phyloP scores from a whole-genome alignment of 2,329 filamentous ascomycete genomes.

The Cladosporium sp. region DNA sequence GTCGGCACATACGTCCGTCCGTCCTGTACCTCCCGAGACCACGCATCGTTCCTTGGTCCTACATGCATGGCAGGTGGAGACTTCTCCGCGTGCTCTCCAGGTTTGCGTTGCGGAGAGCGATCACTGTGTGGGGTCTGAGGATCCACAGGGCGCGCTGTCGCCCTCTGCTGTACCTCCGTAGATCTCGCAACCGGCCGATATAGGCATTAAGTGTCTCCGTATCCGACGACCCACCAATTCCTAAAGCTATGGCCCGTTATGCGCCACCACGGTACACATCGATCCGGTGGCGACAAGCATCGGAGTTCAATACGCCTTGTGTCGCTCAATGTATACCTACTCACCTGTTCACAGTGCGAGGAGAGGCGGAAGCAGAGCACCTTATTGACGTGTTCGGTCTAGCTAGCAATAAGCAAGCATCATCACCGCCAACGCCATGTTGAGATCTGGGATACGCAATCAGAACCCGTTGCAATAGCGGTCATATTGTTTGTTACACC shows the following conservation, averaged over 20 bases:
- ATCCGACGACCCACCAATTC: not conserved
- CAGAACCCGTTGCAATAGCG: no score
- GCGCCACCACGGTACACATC: not conserved
- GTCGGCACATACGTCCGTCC: not conserved
- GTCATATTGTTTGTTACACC: no score
- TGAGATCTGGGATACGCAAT: no score
- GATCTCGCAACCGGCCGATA: not conserved
- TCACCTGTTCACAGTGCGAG: not conserved
- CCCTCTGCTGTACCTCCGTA: not conserved
- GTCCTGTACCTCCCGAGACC: not conserved
- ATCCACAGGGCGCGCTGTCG: slow-evolving; percentile 13
- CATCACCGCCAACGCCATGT: no score
- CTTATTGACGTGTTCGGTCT: not conserved
- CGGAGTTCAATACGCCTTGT: not conserved
- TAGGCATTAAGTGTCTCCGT: not conserved
- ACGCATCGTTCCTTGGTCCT: not conserved
- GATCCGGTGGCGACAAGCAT: not conserved
- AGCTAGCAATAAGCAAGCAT: not conserved
- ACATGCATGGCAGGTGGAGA: slow-evolving; percentile 4
- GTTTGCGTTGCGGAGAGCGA: slow-evolving; percentile 5
- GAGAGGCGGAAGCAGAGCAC: not conserved
- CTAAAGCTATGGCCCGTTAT: not conserved
- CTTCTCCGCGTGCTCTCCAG: slow-evolving; percentile 15
- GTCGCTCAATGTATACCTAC: not conserved
- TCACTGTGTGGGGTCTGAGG: not conserved